phyloP scores from a whole-genome alignment of 108 stramenopile species.

The Skeletonema marinoi region DNA sequence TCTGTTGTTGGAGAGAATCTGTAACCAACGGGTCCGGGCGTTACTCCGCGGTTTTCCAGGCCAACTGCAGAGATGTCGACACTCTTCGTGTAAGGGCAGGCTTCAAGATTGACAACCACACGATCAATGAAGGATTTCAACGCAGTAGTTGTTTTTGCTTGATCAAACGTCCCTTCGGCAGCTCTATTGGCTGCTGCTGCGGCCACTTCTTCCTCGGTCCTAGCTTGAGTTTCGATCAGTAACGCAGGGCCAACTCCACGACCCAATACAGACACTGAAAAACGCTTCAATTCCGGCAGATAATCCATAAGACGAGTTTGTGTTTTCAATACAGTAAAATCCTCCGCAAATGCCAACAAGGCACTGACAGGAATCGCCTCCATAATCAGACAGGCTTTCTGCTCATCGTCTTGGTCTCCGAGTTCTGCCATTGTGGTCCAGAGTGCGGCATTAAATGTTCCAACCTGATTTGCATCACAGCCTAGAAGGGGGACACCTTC shows the following conservation, averaged over 20 bases:
- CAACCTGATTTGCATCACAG: conserved; percentile 72
- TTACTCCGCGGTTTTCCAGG: conserved; percentile 43
- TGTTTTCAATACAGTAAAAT: conserved; percentile 66
- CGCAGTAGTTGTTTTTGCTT: conserved; percentile 53
- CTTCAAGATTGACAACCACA: conserved; percentile 50
- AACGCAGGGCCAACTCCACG: conserved; percentile 81
- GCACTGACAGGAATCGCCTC: conserved; percentile 69
- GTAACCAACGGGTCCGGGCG: conserved; percentile 60
- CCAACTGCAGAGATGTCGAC: conserved; percentile 45
- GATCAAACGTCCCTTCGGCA: conserved; percentile 33
- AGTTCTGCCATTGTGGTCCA: conserved; percentile 88
- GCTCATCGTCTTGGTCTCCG: conserved; percentile 31
- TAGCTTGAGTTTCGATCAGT: conserved; percentile 59
- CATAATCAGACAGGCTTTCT: conserved; percentile 68
- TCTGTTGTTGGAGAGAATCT: conserved; percentile 52
- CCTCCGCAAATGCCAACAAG: conserved; percentile 66
- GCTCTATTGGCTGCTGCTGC: conserved; percentile 14
- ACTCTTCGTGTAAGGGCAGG: conserved; percentile 55
- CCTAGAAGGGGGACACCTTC: conserved; percentile 81
- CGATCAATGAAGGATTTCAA: conserved; percentile 69
- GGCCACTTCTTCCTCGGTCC: conserved; percentile 30
- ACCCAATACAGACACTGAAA: conserved; percentile 66
- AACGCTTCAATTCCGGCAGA: conserved; percentile 69
- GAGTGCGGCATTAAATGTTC: conserved; percentile 69
- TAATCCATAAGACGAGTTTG: conserved; percentile 53